Conservation (phyloP, 2,329 filamentous ascomycete species). For the Aphanocladium album region DNA sequence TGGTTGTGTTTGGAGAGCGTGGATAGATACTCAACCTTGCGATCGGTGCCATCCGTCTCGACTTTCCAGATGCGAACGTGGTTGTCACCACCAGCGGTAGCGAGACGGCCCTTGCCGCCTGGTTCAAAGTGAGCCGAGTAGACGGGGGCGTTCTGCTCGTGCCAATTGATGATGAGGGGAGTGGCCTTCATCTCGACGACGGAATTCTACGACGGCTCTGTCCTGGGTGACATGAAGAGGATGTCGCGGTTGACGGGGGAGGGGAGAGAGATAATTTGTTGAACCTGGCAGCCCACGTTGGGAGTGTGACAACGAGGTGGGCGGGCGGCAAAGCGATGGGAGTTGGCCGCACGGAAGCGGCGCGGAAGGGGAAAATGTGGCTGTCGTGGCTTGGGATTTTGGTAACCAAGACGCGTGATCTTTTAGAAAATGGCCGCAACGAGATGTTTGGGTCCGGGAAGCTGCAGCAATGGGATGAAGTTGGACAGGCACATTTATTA, state of each 20-base stretch:
- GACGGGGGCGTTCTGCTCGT: conserved; percentile 93
- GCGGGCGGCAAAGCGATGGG: not conserved
- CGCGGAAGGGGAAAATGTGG: not conserved
- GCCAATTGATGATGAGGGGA: conserved; percentile 97
- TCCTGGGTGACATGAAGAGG: conserved; percentile 6
- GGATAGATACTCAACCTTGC: conserved; percentile 85
- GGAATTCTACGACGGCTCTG: conserved; percentile 1
- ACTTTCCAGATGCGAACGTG: conserved; percentile 95
- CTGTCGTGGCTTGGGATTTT: not conserved
- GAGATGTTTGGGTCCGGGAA: not conserved
- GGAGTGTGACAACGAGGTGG: not conserved
- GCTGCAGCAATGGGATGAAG: not conserved
- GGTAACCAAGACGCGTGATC: not conserved
- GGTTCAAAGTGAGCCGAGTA: conserved; percentile 98
- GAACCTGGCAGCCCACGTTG: not conserved
- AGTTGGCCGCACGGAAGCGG: not conserved
- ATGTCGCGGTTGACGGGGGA: not conserved
- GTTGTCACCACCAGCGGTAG: conserved; percentile 93
- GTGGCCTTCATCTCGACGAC: conserved; percentile 79
- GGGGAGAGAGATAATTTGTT: not conserved
- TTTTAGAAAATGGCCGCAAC: not conserved
- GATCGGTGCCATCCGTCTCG: conserved; percentile 76
- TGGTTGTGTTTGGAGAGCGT: conserved; percentile 92
- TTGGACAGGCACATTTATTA: not conserved
- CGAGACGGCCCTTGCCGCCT: conserved; percentile 82